Evolutionary conservation across 768 basidiomycete species (phyloP).

Genomic region (Termitomyces sp.): DNA sequence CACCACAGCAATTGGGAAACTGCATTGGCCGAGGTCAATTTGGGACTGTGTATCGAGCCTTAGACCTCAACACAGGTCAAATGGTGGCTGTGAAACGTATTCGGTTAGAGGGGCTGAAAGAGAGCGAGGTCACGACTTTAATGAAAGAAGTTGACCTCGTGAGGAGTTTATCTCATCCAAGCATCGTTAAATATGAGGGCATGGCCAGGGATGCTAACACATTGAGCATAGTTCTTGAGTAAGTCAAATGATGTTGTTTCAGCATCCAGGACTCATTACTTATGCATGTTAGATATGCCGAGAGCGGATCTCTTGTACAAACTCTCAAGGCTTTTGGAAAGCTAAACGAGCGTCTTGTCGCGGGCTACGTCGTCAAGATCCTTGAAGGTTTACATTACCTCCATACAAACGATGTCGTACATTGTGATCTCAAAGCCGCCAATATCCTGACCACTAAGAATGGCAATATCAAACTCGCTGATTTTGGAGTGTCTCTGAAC

Average conservation of each 20-base stretch:
- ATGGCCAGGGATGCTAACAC: slow-evolving; percentile 87
- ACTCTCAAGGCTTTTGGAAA: slow-evolving; percentile 92
- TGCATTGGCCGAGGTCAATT: slow-evolving; percentile 97
- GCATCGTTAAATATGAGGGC: slow-evolving; percentile 97
- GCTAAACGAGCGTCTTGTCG: slow-evolving; percentile 87
- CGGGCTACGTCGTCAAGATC: slow-evolving; percentile 93
- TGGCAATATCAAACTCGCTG: slow-evolving; percentile 94
- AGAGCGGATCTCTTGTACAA: slow-evolving; percentile 93
- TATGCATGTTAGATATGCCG: slow-evolving; percentile 68
- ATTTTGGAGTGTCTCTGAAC: slow-evolving; percentile 97
- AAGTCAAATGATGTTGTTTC: slow-evolving; percentile 25
- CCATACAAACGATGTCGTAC: slow-evolving; percentile 85
- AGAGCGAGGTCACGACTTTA: slow-evolving; percentile 83
- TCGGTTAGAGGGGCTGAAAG: slow-evolving; percentile 81
- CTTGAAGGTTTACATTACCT: slow-evolving; percentile 93
- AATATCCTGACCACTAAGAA: slow-evolving; percentile 99
- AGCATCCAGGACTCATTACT: slow-evolving; percentile 2
- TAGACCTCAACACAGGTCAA: slow-evolving; percentile 91
- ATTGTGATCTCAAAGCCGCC: slow-evolving; percentile 97
- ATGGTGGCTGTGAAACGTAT: slow-evolving; percentile 99
- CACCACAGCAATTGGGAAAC: slow-evolving; percentile 86
- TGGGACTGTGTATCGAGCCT: slow-evolving; percentile 90
- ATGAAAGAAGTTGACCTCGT: slow-evolving; percentile 95
- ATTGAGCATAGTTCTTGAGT: slow-evolving; percentile 94
- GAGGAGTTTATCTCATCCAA: slow-evolving; percentile 86